Percentiles rank a stretch among this genome's conserved stretches.
These are phyloP conservation scores for Hemileccinum rubropunctum DNA, from an alignment of 768 basidiomycete genomes.

Conservation along the genomic window DNA sequence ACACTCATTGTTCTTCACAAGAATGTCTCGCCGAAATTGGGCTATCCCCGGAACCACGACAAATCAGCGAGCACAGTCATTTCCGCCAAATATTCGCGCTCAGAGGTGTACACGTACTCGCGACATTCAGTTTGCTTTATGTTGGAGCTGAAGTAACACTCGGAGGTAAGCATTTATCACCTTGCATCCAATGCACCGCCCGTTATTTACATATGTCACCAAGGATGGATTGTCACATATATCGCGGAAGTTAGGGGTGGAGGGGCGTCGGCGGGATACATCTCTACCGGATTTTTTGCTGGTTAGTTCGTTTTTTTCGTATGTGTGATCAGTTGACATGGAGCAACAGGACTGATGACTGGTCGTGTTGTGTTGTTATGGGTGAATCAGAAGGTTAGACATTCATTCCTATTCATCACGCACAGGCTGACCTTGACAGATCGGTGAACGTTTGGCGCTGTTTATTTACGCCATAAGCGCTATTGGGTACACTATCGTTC, in stretches of 20 bases:
- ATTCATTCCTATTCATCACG: too few relatives aligned
- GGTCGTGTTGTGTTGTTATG: constrained; percentile 28
- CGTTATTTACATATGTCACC: not conserved
- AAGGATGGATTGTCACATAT: constrained; percentile 73
- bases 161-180: constrained; percentile 37
- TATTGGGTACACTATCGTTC: constrained; percentile 21
- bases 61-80: constrained; percentile 32
- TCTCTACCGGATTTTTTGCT: constrained; percentile 39
- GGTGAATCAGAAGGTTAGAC: constrained; percentile 26
- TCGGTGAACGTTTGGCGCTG: constrained; percentile 31
- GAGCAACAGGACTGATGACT: constrained; percentile 24
- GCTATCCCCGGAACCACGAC: constrained; percentile 25
- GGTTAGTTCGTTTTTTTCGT: constrained; percentile 10
- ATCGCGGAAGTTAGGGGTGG: constrained; percentile 41
- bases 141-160: constrained; percentile 53
- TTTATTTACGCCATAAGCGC: constrained; percentile 29
- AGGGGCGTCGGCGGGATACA: constrained; percentile 46
- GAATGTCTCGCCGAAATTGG: constrained; percentile 39
- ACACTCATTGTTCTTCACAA: constrained; percentile 11
- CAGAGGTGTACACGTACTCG: constrained; percentile 42
- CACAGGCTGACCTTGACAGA: constrained; percentile 13
- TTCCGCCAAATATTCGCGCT: constrained; percentile 46
- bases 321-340: not conserved
- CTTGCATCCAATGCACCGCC: not conserved
- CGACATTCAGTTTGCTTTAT: constrained; percentile 45